A percentile compares a stretch with the other conserved stretches of the same genome.
These are phyloP conservation scores for Beta vulgaris DNA, from an alignment of 148 eudicot species.

Conservation along the genomic window DNA sequence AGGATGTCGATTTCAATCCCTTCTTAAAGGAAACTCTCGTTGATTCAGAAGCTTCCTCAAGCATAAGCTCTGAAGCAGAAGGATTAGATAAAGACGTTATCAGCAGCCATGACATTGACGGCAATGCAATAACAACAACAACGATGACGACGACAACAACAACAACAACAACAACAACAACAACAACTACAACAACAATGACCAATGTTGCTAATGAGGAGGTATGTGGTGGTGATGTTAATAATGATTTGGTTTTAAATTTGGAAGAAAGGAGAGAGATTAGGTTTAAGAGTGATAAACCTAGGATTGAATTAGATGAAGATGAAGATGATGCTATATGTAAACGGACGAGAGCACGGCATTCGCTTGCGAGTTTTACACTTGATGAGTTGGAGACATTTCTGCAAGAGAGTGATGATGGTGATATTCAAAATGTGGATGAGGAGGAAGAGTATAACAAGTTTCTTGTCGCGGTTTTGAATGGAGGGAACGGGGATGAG, in stretches of 20 bases:
- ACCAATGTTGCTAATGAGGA: constrained; percentile 34
- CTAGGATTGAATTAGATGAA: constrained; percentile 42
- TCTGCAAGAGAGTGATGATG: constrained; percentile 97
- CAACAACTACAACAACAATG: constrained; percentile 21
- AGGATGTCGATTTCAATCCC: constrained; percentile 90
- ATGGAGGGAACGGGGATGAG: constrained; percentile 51
- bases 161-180: no score
- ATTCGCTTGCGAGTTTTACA: constrained; percentile 90
- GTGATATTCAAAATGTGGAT: constrained; percentile 81
- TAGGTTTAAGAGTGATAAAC: constrained; percentile 9
- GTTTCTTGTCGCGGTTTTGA: constrained; percentile 88
- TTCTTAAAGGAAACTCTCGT: constrained; percentile 62
- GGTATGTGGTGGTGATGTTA: constrained; percentile 22
- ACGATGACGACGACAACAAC: no score
- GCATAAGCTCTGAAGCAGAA: constrained; percentile 87
- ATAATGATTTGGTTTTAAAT: constrained; percentile 34
- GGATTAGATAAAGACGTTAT: constrained; percentile 62
- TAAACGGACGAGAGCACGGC: constrained; percentile 90
- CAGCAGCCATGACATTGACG: constrained; percentile 52
- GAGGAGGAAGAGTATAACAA: constrained; percentile 96
- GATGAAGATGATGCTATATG: constrained; percentile 90
- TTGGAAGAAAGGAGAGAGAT: no score
- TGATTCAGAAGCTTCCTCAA: constrained; percentile 79
- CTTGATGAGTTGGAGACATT: constrained; percentile 96
- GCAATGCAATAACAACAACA: no score